phyloP scores from a whole-genome alignment of 441 rosid genomes.

The Euphorbia schlechtendalii region DNA sequence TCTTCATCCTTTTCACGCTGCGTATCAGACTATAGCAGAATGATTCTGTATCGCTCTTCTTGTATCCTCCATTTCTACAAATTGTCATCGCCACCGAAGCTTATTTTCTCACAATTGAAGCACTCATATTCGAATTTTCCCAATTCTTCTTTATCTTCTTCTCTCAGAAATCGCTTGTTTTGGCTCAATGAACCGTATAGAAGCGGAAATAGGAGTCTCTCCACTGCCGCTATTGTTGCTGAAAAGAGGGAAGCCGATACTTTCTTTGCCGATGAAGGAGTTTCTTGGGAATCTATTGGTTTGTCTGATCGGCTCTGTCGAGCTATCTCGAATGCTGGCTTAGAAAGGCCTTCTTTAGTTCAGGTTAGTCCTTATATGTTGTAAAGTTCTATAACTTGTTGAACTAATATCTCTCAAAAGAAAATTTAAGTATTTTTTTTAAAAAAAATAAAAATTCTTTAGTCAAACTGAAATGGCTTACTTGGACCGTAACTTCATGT shows the following conservation, averaged over 20 bases:
- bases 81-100: slow-evolving; percentile 32
- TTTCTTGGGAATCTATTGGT: slow-evolving; percentile 82
- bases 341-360: slow-evolving; percentile 69
- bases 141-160: slow-evolving; percentile 20
- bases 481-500: no score
- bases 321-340: slow-evolving; percentile 57
- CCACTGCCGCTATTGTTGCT: slow-evolving; percentile 25
- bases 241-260: slow-evolving; percentile 41
- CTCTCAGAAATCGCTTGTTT: slow-evolving; percentile 29
- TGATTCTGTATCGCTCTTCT: slow-evolving; percentile 50
- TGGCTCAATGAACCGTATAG: slow-evolving; percentile 28
- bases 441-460: no score
- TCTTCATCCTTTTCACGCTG: slow-evolving; percentile 1
- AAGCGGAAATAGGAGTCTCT: slow-evolving; percentile 32
- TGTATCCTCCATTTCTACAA: slow-evolving; percentile 41
- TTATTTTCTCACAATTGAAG: slow-evolving; percentile 38
- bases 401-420: not conserved
- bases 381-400: no score
- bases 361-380: slow-evolving; percentile 40
- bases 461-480: no score
- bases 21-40: slow-evolving; percentile 8
- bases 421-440: not conserved
- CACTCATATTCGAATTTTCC: slow-evolving; percentile 29
- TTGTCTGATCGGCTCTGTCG: slow-evolving; percentile 51
- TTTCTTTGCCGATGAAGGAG: slow-evolving; percentile 54